Conservation (phyloP, 441 rosid species). For the Mallotus repandus region DNA sequence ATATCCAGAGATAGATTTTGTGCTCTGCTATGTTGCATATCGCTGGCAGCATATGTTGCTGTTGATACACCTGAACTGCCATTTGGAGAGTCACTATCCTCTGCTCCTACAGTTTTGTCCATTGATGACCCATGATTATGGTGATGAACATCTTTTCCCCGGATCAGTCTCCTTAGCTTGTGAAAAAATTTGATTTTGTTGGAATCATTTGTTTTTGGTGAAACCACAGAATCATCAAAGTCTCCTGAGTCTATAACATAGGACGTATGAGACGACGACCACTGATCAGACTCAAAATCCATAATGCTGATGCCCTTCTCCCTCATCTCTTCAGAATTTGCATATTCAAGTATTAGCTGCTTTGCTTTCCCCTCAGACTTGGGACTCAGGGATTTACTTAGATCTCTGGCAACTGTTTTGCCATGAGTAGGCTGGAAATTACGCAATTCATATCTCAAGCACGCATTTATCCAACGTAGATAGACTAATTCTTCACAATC, state of each 20-base stretch:
- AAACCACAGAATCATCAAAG: conserved; percentile 45
- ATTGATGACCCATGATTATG: conserved; percentile 30
- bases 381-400: conserved; percentile 76
- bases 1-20: conserved; percentile 29
- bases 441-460: conserved; percentile 76
- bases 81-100: conserved; percentile 34
- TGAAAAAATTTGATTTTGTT: conserved; percentile 52
- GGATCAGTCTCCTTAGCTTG: conserved; percentile 59
- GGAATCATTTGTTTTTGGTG: conserved; percentile 37
- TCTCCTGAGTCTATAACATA: conserved; percentile 49
- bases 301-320: conserved; percentile 32
- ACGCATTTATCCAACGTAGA: conserved; percentile 89
- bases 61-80: conserved; percentile 35
- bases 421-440: conserved; percentile 59
- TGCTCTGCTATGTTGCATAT: conserved; percentile 21
- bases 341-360: conserved; percentile 74
- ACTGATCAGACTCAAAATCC: conserved; percentile 53
- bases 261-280: conserved; percentile 66
- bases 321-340: conserved; percentile 46
- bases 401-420: conserved; percentile 77
- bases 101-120: conserved; percentile 30
- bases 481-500: conserved; percentile 77
- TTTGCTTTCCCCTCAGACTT: conserved; percentile 76
- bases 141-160: conserved; percentile 51
- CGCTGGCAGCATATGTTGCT: conserved; percentile 29